Evolutionary conservation across 805 yeast species (phyloP).

Genomic region (Pichia insulana): DNA sequence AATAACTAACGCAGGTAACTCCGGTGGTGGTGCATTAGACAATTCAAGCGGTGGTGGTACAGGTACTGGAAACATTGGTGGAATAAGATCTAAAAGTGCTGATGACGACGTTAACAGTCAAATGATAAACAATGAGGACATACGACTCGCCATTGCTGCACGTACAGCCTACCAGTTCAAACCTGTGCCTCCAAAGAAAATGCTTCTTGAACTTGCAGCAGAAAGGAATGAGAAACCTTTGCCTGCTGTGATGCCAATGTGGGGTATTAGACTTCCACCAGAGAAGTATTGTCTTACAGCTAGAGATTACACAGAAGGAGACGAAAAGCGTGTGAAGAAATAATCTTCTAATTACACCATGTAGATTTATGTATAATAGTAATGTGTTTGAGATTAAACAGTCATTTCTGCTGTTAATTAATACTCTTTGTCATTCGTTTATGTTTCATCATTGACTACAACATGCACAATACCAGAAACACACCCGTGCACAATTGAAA

Average conservation of each 20-base stretch:
- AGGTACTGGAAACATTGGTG: constrained; percentile 25
- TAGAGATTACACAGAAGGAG: constrained; percentile 50
- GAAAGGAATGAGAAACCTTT: constrained; percentile 84
- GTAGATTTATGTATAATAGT: not conserved
- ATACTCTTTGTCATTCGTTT: too few species aligned
- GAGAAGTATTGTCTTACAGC: constrained; percentile 94
- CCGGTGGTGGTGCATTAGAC: constrained; percentile 17
- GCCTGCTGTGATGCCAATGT: constrained; percentile 84
- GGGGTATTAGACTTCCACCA: constrained; percentile 93
- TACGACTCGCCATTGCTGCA: constrained; percentile 87
- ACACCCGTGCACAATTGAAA: too few species aligned
- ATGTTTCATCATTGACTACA: too few species aligned
- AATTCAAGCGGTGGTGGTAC: not conserved
- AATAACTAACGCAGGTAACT: constrained; percentile 31
- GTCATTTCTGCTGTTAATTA: too few species aligned
- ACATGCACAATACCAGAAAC: too few species aligned
- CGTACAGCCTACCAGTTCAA: constrained; percentile 93
- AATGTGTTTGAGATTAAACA: not conserved
- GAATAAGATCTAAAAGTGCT: not conserved
- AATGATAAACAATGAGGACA: constrained; percentile 71
- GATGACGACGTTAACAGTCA: not conserved
- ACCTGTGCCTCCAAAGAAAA: constrained; percentile 91
- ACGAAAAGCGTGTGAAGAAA: not conserved
- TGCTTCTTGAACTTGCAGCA: constrained; percentile 80
- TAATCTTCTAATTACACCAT: not conserved